phyloP scores from a whole-genome alignment of 192 early-diverging fungal species.

The Entomortierella chlamydospora region DNA sequence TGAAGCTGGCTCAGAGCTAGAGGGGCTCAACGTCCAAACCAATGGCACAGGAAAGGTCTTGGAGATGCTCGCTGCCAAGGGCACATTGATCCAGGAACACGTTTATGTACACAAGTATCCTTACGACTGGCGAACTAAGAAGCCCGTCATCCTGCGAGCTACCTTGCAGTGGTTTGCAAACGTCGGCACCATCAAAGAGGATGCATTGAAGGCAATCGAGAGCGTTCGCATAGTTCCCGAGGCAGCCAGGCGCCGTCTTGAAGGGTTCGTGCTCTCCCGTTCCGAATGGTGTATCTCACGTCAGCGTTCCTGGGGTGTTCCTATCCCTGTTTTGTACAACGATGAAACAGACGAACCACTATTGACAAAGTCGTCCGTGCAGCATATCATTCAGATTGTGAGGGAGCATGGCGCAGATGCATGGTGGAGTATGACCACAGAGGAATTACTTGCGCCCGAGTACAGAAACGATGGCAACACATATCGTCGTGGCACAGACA shows the following conservation, averaged over 20 bases:
- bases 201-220: constrained; percentile 60
- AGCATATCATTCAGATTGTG: constrained; percentile 73
- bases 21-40: constrained; percentile 67
- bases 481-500: constrained; percentile 75
- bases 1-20: constrained; percentile 69
- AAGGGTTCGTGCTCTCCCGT: constrained; percentile 73
- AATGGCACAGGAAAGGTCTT: constrained; percentile 70
- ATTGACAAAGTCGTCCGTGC: constrained; percentile 70
- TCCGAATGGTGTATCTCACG: constrained; percentile 89
- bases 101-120: constrained; percentile 80
- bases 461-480: constrained; percentile 62
- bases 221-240: constrained; percentile 72
- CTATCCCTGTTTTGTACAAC: constrained; percentile 82
- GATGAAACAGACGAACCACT: constrained; percentile 68
- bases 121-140: constrained; percentile 88
- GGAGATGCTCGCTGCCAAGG: constrained; percentile 53
- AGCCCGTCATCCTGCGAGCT: constrained; percentile 81
- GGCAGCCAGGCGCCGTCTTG: constrained; percentile 59
- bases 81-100: constrained; percentile 59
- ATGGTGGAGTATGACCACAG: constrained; percentile 77
- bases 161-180: constrained; percentile 89
- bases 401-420: constrained; percentile 68
- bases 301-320: constrained; percentile 86
- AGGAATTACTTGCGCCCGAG: constrained; percentile 67
- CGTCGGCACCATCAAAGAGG: constrained; percentile 67